These are phyloP conservation scores for Dacryopinax primogenitus DNA, from an alignment of 768 basidiomycete genomes.

Conservation along the genomic window DNA sequence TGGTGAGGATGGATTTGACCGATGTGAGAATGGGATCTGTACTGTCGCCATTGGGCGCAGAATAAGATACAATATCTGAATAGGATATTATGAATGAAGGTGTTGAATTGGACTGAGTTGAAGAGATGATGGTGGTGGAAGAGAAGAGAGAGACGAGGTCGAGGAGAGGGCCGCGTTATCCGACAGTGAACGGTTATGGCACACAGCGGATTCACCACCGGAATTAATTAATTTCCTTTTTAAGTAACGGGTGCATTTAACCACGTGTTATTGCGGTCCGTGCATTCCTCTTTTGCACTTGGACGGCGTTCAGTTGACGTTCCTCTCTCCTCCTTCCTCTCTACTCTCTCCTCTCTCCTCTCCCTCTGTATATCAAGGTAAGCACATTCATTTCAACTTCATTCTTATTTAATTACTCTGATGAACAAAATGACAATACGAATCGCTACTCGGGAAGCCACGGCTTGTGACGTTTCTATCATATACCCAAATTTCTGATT, in stretches of 20 bases:
- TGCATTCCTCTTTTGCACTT: not conserved
- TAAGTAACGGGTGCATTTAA: not conserved
- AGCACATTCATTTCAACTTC: not conserved
- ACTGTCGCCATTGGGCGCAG: not conserved
- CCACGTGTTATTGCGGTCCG: not conserved
- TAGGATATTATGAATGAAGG: not conserved
- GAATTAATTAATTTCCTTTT: not conserved
- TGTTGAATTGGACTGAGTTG: not conserved
- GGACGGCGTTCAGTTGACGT: not conserved
- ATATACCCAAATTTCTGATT: not conserved
- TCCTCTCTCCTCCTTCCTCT: no score
- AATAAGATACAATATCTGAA: not conserved
- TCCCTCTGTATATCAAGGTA: not conserved
- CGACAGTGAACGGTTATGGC: not conserved
- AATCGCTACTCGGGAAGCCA: slow-evolving; percentile 3
- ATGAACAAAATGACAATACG: slow-evolving; percentile 1
- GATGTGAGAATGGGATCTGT: not conserved
- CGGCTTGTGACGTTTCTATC: not conserved
- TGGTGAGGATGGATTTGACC: not conserved
- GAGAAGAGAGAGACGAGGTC: not conserved
- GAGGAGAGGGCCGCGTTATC: not conserved
- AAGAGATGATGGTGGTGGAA: not conserved
- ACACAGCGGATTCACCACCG: not conserved
- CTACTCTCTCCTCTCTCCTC: not conserved
- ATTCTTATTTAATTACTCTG: not conserved